These are phyloP conservation scores for Musa balbisiana DNA, from an alignment of 202 grass and related monocot genomes.

Conservation along the genomic window DNA sequence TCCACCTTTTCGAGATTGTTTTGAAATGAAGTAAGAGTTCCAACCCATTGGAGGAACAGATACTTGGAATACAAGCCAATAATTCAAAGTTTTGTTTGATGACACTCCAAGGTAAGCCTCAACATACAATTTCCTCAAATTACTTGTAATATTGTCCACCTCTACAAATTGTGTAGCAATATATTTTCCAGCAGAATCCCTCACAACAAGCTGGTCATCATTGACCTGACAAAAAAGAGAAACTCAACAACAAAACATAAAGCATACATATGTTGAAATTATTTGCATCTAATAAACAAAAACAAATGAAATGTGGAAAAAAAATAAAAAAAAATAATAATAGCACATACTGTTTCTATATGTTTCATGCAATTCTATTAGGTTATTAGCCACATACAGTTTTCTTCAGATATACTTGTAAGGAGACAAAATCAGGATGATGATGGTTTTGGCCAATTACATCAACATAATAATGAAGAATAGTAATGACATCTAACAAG, in stretches of 20 bases:
- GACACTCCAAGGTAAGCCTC: constrained; percentile 73
- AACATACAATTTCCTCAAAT: constrained; percentile 73
- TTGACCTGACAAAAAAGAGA: constrained; percentile 52
- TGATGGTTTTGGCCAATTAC: too few relatives aligned
- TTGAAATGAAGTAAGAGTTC: constrained; percentile 77
- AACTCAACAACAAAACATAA: not conserved
- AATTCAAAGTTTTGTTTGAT: constrained; percentile 48
- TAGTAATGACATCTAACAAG: too few relatives aligned
- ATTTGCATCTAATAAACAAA: not conserved
- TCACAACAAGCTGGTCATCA: constrained; percentile 51
- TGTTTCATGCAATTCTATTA: too few relatives aligned
- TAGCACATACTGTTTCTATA: not conserved
- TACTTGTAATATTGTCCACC: constrained; percentile 54
- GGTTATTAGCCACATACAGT: too few relatives aligned
- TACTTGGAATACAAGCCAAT: constrained; percentile 82
- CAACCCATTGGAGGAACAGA: constrained; percentile 79
- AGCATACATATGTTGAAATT: constrained; percentile 6
- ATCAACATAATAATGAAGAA: too few relatives aligned
- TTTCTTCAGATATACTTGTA: too few relatives aligned
- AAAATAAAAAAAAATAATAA: not conserved
- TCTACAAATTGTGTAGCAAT: constrained; percentile 63
- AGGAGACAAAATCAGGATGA: too few relatives aligned
- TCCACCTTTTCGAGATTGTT: constrained; percentile 41
- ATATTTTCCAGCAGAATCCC: constrained; percentile 51
- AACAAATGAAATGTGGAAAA: constrained; percentile 9